Evolutionary conservation across 2,329 filamentous ascomycete species (phyloP), one percentile per base, ranked within the genome.

Genomic region (Diaporthe aspalathi): DNA sequence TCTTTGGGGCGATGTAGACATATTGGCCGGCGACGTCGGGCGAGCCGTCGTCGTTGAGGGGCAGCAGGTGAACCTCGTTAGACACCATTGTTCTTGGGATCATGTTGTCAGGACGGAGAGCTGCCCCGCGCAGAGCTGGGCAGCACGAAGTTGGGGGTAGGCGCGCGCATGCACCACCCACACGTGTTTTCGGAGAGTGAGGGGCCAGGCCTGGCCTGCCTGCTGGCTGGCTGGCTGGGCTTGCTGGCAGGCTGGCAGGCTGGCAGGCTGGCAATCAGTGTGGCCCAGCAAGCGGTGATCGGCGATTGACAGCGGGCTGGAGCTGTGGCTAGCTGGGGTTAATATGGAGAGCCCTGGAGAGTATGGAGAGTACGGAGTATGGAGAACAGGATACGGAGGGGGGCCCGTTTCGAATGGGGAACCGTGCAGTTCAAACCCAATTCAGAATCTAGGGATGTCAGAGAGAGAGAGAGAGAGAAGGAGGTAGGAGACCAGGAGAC

Each of bases 21-120:
- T 98, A 99, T 76, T 93, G 91, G 77, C 94, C 93, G 32, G 93
- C 88, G 62, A 99, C 91, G 80, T 97, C 91, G 45, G 97, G 96
- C 76, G 94, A 94, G 77, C 97, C 96, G 83, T 95, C 89, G 83
- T 99, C 95, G 80, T 94, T 96, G 82, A 99, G 89, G 75, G 93
- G 93, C 74, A 99, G 88, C 78, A 97, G 85, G 84, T 98, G 97
- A 74, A 98, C 91, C 82, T 94, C 88, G 80, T 85, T 89, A 77
- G 89, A 90, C 77, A 87, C 87, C 83, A 91, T 90, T 74, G 85
- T 91, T 81, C 84, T 83, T 73, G 88, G 88, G 77, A 86, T 84
- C 88, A 91, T 90, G 80, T 75, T 83, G 73, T 78, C 53, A 57
- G 38, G 57, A 67, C 40, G 20, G 49, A 40, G 32, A 68, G 65